A percentile compares a stretch with the other conserved stretches of the same genome.
Evolutionary conservation across 176 grass and related monocot species (phyloP).

Genomic region (Coix lacrymajobi): DNA sequence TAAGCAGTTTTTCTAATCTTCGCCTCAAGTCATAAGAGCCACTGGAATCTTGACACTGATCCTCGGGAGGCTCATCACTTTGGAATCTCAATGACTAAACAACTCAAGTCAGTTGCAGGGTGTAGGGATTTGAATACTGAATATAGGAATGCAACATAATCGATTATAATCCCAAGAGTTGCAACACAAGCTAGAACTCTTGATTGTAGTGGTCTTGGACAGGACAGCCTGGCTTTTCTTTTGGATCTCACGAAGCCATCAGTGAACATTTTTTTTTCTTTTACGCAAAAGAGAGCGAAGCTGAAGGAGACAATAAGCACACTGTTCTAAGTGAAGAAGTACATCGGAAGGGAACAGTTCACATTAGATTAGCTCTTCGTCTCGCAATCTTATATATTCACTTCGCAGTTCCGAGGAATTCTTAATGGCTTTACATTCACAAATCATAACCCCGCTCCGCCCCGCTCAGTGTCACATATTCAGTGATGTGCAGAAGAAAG

Average conservation of each 20-base stretch:
- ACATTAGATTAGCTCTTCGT: slow-evolving; percentile 1
- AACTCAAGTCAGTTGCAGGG: slow-evolving; percentile 32
- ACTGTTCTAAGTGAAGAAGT: slow-evolving; percentile 20
- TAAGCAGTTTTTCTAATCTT: background rate
- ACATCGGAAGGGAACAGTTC: background rate
- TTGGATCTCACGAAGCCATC: slow-evolving; percentile 4
- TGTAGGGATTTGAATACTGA: slow-evolving; percentile 10
- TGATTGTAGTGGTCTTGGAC: background rate
- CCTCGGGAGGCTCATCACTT: slow-evolving; percentile 3
- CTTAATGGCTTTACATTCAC: background rate
- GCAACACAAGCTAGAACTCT: slow-evolving; percentile 12
- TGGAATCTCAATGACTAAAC: slow-evolving; percentile 33
- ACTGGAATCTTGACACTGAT: slow-evolving; percentile 25
- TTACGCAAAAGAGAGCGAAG: background rate
- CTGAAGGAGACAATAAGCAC: slow-evolving; percentile 27
- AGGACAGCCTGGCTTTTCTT: background rate
- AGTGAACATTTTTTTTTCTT: background rate
- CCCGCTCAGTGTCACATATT: too few relatives aligned
- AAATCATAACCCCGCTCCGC: too few relatives aligned
- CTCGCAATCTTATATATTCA: background rate
- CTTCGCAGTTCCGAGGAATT: background rate
- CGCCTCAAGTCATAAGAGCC: background rate
- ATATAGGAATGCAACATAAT: background rate
- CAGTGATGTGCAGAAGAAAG: too few relatives aligned
- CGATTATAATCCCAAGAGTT: slow-evolving; percentile 3